Evolutionary conservation across 2,329 filamentous ascomycete species (phyloP), one percentile per base, ranked within the genome.

Genomic region (Torrubiella hemipterigena): DNA sequence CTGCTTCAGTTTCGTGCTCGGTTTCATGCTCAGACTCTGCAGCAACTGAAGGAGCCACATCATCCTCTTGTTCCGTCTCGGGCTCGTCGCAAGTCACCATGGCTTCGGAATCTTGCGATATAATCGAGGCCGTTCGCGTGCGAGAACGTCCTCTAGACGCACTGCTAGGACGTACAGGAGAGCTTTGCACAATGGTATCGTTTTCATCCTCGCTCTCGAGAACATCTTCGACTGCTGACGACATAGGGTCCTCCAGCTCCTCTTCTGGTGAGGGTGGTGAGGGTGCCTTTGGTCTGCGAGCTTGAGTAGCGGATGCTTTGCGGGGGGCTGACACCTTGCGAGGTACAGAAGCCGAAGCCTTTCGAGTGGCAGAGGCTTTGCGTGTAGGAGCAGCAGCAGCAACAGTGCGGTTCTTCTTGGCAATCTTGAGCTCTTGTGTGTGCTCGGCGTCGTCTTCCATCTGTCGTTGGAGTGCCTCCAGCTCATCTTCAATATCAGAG

Each of bases 361-460:
- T n/a, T n/a, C n/a, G n/a, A n/a, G n/a, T n/a, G n/a, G n/a, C n/a
- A n/a, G 69, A 68, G 1, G 42, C 58, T 40, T 73, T 74, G 27
- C 61, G 61, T 4, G 58, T 52, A n/a, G 51, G 61, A 3, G 45
- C 47, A n/a, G n/a, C n/a, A n/a, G n/a, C n/a, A n/a, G n/a, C n/a
- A 6, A 63, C 47, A 42, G 73, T 73, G 29, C 65, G 64, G 17
- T 63, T 66, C 46, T 69, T 73, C 50, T 73, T 73, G 4, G 66
- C 59, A 9, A 66, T 54, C 5, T 56, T 50, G 0, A 67, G 41
- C n/a, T 65, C 58, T 7, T 47, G 37, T 29, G 39, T 39, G n/a
- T n/a, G n/a, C n/a, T n/a, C n/a, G 28, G 49, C 48, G 13, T 63
- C 51, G 5, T 52, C 42, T 16, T 59, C 52, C 59, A 69, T 66